A percentile compares a stretch with the other conserved stretches of the same genome.
These are phyloP conservation scores for Oryza glaberrima DNA, from an alignment of 176 grass and related monocot species.

Conservation along the genomic window DNA sequence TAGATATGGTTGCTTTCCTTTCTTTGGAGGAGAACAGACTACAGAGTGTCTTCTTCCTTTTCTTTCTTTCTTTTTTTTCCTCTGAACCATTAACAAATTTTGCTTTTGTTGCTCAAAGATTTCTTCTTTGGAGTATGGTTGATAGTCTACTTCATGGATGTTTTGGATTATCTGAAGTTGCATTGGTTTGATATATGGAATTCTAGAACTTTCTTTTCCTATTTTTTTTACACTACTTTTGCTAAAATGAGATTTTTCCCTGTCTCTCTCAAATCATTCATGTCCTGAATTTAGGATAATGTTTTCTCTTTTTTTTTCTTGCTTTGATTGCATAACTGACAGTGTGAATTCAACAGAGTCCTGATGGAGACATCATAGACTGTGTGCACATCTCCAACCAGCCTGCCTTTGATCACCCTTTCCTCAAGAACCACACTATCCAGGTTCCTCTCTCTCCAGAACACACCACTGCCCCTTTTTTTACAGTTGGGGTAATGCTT, in stretches of 20 bases:
- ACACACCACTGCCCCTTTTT: not conserved
- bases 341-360: conserved; percentile 50
- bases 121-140: not conserved
- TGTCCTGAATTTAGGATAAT: not conserved
- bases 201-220: not conserved
- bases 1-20: conserved; percentile 48
- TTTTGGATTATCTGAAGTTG: not conserved
- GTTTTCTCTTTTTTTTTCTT: not conserved
- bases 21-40: conserved; percentile 26
- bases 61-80: not conserved
- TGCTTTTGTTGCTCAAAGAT: not conserved
- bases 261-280: not conserved
- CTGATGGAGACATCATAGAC: conserved; percentile 75
- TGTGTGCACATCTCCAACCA: conserved; percentile 75
- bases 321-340: conserved; percentile 26
- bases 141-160: not conserved
- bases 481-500: conserved; percentile 4
- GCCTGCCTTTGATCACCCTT: conserved; percentile 77
- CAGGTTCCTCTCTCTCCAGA: conserved; percentile 57
- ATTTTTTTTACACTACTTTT: not conserved
- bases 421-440: conserved; percentile 71
- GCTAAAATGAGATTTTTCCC: not conserved
- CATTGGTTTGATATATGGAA: conserved; percentile 18
- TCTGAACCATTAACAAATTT: conserved; percentile 3
- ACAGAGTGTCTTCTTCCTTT: not conserved